These are phyloP conservation scores for Xylaria sp. DNA, from an alignment of 2,329 filamentous ascomycete species.

Conservation along the genomic window DNA sequence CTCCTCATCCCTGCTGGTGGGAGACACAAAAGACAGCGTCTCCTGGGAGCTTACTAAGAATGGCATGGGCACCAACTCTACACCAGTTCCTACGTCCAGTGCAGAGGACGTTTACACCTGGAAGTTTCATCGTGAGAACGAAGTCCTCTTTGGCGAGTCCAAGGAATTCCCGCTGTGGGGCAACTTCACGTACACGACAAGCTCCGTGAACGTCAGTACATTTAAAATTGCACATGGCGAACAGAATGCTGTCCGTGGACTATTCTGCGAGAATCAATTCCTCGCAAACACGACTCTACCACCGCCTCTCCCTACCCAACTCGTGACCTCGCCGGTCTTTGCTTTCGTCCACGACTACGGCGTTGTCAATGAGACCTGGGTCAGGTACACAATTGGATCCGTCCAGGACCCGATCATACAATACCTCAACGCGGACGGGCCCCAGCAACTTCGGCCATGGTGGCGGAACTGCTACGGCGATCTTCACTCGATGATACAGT, in stretches of 20 bases:
- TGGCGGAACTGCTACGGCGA: constrained; percentile 64
- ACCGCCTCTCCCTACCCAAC: constrained; percentile 41
- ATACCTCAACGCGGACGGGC: constrained; percentile 60
- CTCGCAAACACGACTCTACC: constrained; percentile 51
- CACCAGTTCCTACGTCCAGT: background rate
- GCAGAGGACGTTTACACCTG: constrained; percentile 58
- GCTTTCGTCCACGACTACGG: constrained; percentile 53
- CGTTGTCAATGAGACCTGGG: constrained; percentile 38
- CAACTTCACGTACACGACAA: constrained; percentile 63
- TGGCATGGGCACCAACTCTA: background rate
- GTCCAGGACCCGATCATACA: constrained; percentile 66
- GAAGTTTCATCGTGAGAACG: constrained; percentile 60
- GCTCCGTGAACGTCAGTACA: constrained; percentile 23
- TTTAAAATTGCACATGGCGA: constrained; percentile 25
- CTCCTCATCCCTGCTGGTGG: constrained; percentile 73
- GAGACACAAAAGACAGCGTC: constrained; percentile 59
- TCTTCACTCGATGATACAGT: constrained; percentile 53
- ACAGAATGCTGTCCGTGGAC: constrained; percentile 44
- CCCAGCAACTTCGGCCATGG: constrained; percentile 63
- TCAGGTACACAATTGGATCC: constrained; percentile 64
- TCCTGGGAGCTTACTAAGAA: constrained; percentile 55
- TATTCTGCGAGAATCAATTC: constrained; percentile 56
- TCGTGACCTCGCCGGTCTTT: constrained; percentile 64
- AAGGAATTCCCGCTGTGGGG: constrained; percentile 57
- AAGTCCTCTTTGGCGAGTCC: constrained; percentile 63